Evolutionary conservation across 1,284 basidiomycete species (phyloP), one percentile per base, ranked within the genome.

Genomic region (Fomitopsis palustris): DNA sequence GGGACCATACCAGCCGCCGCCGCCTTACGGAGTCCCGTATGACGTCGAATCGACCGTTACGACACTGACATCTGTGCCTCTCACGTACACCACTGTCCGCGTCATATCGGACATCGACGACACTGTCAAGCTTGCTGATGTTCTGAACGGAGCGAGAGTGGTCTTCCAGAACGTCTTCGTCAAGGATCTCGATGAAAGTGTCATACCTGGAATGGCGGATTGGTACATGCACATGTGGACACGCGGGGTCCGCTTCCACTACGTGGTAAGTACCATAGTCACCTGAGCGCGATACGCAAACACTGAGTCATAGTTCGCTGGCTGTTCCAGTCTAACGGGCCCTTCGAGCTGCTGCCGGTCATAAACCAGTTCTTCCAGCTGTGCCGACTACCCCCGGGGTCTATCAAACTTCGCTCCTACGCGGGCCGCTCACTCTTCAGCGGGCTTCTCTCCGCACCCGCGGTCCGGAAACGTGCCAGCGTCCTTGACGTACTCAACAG

Each of bases 71-170:
- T 70, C 74, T 0, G 72, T 87, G 1, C 77, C 85, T 0, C 75
- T 88, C 14, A 82, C 85, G 0, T 74, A 84, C 66, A 79, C 80
- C 1, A 79, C 81, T 0, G 71, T 94, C 14, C 85, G 92, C 8
- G 81, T 97, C 56, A 88, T 98, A 35, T 96, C 93, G 0, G 96
- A 98, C 69, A 90, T 98, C 47, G 96, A 98, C 71, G 96, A 98
- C 72, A 98, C 96, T 0, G 82, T 97, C 62, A 98, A 96, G 70
- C 72, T 83, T 53, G 87, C 90, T 0, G 85, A 87, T 56, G 81
- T 96, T n/a, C 68, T 88, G 2, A 76, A 78, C 14, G 93, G 93
- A 0, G 85, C 91, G 0, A 79, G 92, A 35, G 78, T 85, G 2
- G 85, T 91, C 2, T 95, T 95, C 71, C 78, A 82, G 51, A 90